Base-by-base conservation (phyloP, 1,139 yeast species). In the Yamadazyma epiphylla region DNA sequence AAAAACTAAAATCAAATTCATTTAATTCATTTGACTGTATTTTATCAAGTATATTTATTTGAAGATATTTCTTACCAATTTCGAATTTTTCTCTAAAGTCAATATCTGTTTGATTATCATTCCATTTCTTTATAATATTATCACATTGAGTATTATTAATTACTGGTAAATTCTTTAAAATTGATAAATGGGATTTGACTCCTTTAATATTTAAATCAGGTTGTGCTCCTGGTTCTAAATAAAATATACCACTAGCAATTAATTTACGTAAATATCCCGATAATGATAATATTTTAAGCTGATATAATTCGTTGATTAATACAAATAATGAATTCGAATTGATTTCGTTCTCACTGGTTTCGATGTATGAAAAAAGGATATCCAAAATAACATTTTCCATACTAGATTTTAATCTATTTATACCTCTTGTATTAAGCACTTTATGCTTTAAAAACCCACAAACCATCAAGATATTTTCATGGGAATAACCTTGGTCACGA, bases 191-290 rank as follows among this genome's bases (percentile, higher is more conserved):
- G 12, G 64, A 56, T 23, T 58, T 53, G 9, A 70, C 39, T 49
- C 55, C 39, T 37, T 51, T 38, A 41, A 53, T 13, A 48, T 55
- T 40, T 22, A 37, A 22, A 15, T 37, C 35, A 5, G 38, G 36
- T 12, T 37, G 43, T 8, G 42, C 33, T 3, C 49, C 55, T 2
- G 58, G 58, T 4, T 66, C 57, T 5, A 72, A 50, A 50, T 82
- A 86, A 30, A 87, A 72, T 1, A 85, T 65, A 4, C 96, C 96
- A 1, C 94, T 80, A 4, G 96, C 87, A 30, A 88, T 87, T 22
- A 87, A 59, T 41, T 81, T 76, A 46, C 96, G 62, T 35, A 87
- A 63, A 45, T 87, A 88, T 0, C 85, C 72, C 0, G 89, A 78
- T 3, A 82, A 71, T 1, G 75, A 60, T 19, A 80, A 66, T 15